Base-by-base conservation (phyloP, 768 basidiomycete species). In the Suillus sp. region DNA sequence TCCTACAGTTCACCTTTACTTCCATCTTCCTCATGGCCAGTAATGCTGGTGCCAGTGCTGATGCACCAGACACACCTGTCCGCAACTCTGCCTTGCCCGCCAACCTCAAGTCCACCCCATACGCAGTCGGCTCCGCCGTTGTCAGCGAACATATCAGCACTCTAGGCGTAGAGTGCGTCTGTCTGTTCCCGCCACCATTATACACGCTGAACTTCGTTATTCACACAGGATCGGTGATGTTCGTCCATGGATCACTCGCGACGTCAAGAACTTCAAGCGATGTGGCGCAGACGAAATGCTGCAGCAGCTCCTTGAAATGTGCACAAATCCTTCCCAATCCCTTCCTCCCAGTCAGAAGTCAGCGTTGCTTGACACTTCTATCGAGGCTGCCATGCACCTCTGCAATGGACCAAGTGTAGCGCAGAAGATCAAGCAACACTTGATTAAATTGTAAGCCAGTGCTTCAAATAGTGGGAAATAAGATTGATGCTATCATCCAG, bases 311-410 rank as follows among this genome's bases (percentile, higher is more conserved):
- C 47, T 60, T 37, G 47, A 60, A 47, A 47, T 16, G 18, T 61
- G 60, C 27, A 11, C 18, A 25, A 47, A 53, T 53, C 11, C 50
- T n/a, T 55, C 34, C 22, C n/a, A 61, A 22, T 20, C 27, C 18
- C 13, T 51, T 37, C 18, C 51, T n/a, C n/a, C 51, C n/a, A 50
- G 27, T 50, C 16, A 51, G 50, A 61, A 61, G 51, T 37, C 60
- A 5, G 37, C 18, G 4, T 5, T 61, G 56, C 10, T 55, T 10
- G 27, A 27, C 22, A n/a, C 34, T 27, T 61, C 30, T 13, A 14
- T 61, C 34, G 6, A 61, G 14, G 51, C 34, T 54, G 60, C 38
- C n/a, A 38, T 61, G 16, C 34, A 16, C 13, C 6, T 61, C 34
- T 54, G 32, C 43, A 61, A 61, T 32, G 32, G 10, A 7, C 0